Conservation (phyloP, 129 eudicot genomes). For the Logfia minima region DNA sequence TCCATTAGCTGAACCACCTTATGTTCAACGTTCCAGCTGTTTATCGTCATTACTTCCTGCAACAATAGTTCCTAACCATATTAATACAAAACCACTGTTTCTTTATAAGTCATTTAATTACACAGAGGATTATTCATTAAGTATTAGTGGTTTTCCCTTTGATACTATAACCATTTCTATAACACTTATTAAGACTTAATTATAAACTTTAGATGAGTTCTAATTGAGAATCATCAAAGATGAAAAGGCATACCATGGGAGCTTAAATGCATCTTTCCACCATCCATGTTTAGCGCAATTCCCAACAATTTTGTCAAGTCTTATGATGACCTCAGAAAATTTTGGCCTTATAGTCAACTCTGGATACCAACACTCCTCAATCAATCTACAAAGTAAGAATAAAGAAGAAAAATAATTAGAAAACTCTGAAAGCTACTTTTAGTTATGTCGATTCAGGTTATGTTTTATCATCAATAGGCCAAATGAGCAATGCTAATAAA, state of each 20-base stretch:
- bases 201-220: background rate
- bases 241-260: conserved; percentile 66
- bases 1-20: conserved; percentile 6
- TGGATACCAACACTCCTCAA: conserved; percentile 89
- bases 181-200: background rate
- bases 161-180: too few relatives aligned
- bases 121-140: too few relatives aligned
- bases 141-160: too few relatives aligned
- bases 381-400: conserved; percentile 55
- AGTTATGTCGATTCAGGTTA: too few relatives aligned
- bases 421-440: background rate
- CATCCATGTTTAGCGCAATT: conserved; percentile 84
- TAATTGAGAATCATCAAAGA: background rate
- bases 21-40: conserved; percentile 19
- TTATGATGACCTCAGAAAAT: conserved; percentile 71
- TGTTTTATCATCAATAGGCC: too few relatives aligned
- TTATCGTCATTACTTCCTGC: conserved; percentile 32
- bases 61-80: conserved; percentile 2
- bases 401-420: background rate
- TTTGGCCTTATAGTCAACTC: conserved; percentile 57
- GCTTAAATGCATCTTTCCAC: conserved; percentile 96
- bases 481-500: too few relatives aligned
- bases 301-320: conserved; percentile 66
- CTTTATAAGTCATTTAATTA: background rate
- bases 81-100: conserved; percentile 6